phyloP scores from a whole-genome alignment of 306 rosid species.

The Gastrolobium villosum region DNA sequence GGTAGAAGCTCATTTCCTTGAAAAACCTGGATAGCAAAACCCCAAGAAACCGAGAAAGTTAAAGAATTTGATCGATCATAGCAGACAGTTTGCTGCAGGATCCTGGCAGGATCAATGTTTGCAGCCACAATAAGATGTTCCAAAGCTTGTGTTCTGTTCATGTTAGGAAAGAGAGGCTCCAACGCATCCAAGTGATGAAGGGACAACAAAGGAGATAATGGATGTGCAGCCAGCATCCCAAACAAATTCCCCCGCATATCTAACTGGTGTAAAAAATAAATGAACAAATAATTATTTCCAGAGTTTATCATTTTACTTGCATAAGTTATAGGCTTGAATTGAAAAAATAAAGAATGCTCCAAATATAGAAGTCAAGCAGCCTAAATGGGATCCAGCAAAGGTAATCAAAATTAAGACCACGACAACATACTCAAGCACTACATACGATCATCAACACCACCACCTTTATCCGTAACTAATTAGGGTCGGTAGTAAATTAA shows the following conservation, averaged over 20 bases:
- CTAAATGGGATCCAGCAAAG: conserved; percentile 7
- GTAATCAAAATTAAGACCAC: conserved; percentile 16
- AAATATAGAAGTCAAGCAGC: conserved; percentile 7
- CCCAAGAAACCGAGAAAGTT: conserved; percentile 92
- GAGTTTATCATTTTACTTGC: conserved; percentile 5
- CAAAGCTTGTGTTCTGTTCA: conserved; percentile 72
- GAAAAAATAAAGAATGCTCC: conserved; percentile 17
- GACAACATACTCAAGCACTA: conserved; percentile 7
- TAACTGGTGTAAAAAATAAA: conserved; percentile 58
- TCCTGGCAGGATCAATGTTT: conserved; percentile 76
- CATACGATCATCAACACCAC: neutral
- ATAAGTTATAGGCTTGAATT: conserved; percentile 1
- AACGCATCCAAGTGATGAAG: conserved; percentile 90
- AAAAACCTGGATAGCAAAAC: conserved; percentile 74
- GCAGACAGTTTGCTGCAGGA: conserved; percentile 88
- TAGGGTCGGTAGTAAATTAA: no score
- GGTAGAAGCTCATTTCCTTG: conserved; percentile 80
- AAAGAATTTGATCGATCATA: conserved; percentile 69
- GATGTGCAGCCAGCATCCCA: conserved; percentile 87
- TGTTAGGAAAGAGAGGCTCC: conserved; percentile 80
- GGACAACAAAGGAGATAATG: conserved; percentile 80
- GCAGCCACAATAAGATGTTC: conserved; percentile 76
- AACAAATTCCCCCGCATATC: conserved; percentile 92
- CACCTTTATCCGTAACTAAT: no score
- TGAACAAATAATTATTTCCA: neutral